Evolutionary conservation across 257 asterid genomes (phyloP), one percentile per base, ranked within the genome.

Genomic region (Capsicum pubescens): DNA sequence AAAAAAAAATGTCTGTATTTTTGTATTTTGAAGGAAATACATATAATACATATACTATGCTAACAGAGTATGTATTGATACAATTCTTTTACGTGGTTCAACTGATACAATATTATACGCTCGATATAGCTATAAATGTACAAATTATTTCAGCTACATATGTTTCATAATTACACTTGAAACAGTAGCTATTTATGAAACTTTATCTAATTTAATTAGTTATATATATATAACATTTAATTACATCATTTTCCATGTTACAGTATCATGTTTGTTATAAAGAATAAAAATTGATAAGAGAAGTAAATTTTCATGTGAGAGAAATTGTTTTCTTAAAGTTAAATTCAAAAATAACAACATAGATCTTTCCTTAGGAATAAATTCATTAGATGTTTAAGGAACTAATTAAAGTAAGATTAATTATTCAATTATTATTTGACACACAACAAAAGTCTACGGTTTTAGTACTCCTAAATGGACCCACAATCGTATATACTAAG

Each of bases 401-500:
- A 26, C 26, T 26, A 26, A 15, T 77, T 77, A 54, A 54, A 52
- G n/a, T 76, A 21, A 50, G 13, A 21, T 14, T 3, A 13, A 26
- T 74, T 74, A 54, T 74, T 74, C 21, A 74, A 26, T 54, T 76
- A 76, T 52, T 52, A 76, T 76, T 76, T 76, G 44, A 76, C 14
- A 26, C 12, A 74, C 44, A 13, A 76, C 63, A 69, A 69, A 14
- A 70, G 82, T 74, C 84, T 86, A 84, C 85, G 82, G 86, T 35
- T 82, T 82, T 89, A 72, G 12, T 72, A 90, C 92, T 90, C 89
- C 86, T 84, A 87, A 84, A 60, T 85, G 93, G 93, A 55, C 90
- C 92, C 88, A 92, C 92, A 76, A 81, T 77, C 91, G 83, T 92
- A 85, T 91, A 48, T 66, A 66, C 83, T 61, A 90, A 92, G 92